Base-by-base conservation (phyloP, 2,329 filamentous ascomycete genomes). In the Pseudophaeomoniella oleicola region DNA sequence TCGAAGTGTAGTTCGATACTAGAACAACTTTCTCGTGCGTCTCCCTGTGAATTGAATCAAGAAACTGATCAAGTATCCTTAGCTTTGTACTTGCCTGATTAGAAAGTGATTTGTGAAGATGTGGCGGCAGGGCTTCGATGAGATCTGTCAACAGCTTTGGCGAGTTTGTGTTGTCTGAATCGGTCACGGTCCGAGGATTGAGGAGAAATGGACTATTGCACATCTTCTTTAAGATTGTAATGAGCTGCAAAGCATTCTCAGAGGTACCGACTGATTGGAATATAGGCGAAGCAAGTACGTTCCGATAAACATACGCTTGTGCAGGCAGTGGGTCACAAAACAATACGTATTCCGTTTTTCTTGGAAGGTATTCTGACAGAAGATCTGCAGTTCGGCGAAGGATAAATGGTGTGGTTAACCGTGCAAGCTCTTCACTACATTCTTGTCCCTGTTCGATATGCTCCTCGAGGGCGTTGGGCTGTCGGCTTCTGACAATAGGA, bases 1-100 rank as follows among this genome's bases (percentile, higher is more conserved):
- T 84, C 6, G 75, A 73, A 0, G 79, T 84, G 51, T 81, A 83
- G 49, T 83, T 82, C 14, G 78, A 82, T n/a, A 84, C 77, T 5
- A 84, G 63, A 6, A 84, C 76, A 16, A 84, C 70, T 48, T 83
- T 84, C 47, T 84, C 79, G 1, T 67, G 58, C 0, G 78, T 81
- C 0, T 63, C 71, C 2, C 62, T 67, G 34, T 66, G 68, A 16
- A 84, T 65, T 9, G 64, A 66, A 44, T 77, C 67, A 2, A 84
- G 57, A 5, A 84, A 60, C 36, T 71, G 66, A 49, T 83, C 77
- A 2, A 84, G 62, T 2, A 81, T 70, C 31, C 75, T 69, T 15
- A 83, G 60, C 50, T 84, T 84, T 16, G 71, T 69, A 42, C 75
- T 79, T 2, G 72, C 66, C 2, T 67, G 68, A 31, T 72, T 65